Conservation (phyloP, 2,329 filamentous ascomycete genomes). For the Zalaria obscura region DNA sequence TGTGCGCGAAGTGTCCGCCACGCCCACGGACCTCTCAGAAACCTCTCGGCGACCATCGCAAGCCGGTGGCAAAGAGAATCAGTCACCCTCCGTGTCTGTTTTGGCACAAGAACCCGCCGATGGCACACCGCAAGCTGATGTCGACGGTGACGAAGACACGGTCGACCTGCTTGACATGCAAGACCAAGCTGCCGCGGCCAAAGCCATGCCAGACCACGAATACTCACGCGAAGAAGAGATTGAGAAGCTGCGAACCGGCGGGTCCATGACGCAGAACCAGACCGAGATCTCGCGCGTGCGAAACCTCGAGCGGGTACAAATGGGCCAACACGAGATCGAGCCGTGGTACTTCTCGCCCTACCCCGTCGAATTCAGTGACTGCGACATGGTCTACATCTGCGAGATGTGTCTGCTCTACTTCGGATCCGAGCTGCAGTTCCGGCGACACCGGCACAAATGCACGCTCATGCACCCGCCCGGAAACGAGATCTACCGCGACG, state of each 20-base stretch:
- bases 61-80: slow-evolving; percentile 47
- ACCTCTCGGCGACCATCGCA: slow-evolving; percentile 33
- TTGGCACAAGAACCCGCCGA: slow-evolving; percentile 31
- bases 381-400: slow-evolving; percentile 88
- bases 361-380: slow-evolving; percentile 73
- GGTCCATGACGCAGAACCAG: slow-evolving; percentile 98
- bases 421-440: slow-evolving; percentile 67
- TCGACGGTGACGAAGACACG: slow-evolving; percentile 38
- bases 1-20: slow-evolving; percentile 37
- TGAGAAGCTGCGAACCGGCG: slow-evolving; percentile 84
- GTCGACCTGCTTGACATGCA: slow-evolving; percentile 38
- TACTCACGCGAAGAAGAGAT: slow-evolving; percentile 85
- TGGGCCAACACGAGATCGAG: slow-evolving; percentile 81
- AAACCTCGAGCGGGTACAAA: slow-evolving; percentile 87
- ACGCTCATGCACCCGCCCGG: slow-evolving; percentile 83
- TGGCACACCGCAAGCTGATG: slow-evolving; percentile 35
- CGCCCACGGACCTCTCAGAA: slow-evolving; percentile 34
- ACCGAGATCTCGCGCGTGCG: slow-evolving; percentile 91
- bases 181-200: slow-evolving; percentile 36
- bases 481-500: slow-evolving; percentile 95
- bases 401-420: slow-evolving; percentile 95
- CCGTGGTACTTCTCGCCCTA: slow-evolving; percentile 99
- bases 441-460: slow-evolving; percentile 79
- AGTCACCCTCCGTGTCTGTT: slow-evolving; percentile 30
- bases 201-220: slow-evolving; percentile 35